Percentiles rank a stretch among this genome's conserved stretches.
These are phyloP conservation scores for Sordaria brevicollis DNA, from an alignment of 495 filamentous ascomycete species.

Conservation along the genomic window DNA sequence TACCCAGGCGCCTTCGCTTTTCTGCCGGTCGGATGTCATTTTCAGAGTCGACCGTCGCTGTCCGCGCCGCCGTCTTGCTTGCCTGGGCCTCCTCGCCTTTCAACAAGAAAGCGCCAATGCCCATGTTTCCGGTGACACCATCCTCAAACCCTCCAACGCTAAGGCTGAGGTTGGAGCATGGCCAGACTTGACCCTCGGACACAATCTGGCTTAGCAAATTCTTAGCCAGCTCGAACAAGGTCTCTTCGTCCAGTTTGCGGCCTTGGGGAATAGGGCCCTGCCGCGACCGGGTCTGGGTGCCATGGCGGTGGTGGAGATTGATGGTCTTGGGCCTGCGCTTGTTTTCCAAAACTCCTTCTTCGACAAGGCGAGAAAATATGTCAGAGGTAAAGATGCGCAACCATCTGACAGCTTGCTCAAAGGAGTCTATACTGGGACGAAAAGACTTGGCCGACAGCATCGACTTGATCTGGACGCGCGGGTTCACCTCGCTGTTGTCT, in stretches of 20 bases:
- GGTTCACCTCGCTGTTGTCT: slow-evolving; percentile 79
- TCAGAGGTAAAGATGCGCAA: slow-evolving; percentile 86
- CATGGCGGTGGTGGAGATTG: slow-evolving; percentile 68
- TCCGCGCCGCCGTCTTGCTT: slow-evolving; percentile 16
- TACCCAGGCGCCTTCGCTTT: slow-evolving; percentile 45
- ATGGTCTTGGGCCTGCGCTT: slow-evolving; percentile 77
- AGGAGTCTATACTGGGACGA: slow-evolving; percentile 65
- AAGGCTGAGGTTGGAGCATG: slow-evolving; percentile 74
- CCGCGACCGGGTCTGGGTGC: slow-evolving; percentile 58
- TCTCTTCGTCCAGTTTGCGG: slow-evolving; percentile 55
- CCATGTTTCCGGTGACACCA: slow-evolving; percentile 67
- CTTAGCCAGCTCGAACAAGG: slow-evolving; percentile 70
- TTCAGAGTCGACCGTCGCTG: slow-evolving; percentile 10
- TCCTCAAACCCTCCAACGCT: slow-evolving; percentile 89
- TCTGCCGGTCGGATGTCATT: slow-evolving; percentile 27
- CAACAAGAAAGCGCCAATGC: slow-evolving; percentile 75
- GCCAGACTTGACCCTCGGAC: slow-evolving; percentile 71
- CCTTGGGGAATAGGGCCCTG: slow-evolving; percentile 70
- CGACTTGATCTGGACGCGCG: slow-evolving; percentile 86
- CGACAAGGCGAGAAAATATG: slow-evolving; percentile 79
- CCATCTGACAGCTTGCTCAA: slow-evolving; percentile 81
- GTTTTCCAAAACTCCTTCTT: slow-evolving; percentile 86
- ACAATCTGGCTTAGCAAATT: slow-evolving; percentile 66
- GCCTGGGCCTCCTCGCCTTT: slow-evolving; percentile 64
- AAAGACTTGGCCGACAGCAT: slow-evolving; percentile 99